phyloP scores from a whole-genome alignment of 169 alveolate genomes.

The Plasmodium gaboni region DNA sequence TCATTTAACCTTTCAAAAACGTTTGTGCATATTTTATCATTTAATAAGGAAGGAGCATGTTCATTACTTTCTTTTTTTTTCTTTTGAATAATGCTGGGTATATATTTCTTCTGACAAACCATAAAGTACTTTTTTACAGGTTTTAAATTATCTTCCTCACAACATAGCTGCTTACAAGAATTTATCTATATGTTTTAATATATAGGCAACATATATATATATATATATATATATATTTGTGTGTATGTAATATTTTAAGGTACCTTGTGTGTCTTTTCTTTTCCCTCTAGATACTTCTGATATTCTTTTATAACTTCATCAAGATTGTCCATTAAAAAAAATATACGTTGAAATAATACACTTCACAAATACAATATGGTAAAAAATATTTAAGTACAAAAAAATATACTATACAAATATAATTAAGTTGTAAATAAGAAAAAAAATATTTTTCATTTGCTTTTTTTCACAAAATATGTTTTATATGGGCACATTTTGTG shows the following conservation, averaged over 20 bases:
- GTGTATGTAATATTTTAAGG: too few species aligned
- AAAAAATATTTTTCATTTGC: too few species aligned
- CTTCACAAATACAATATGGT: too few species aligned
- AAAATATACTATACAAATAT: too few species aligned
- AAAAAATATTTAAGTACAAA: too few species aligned
- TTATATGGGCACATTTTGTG: too few species aligned
- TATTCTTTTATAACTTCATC: background rate
- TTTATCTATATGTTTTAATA: too few species aligned
- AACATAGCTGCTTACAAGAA: too few species aligned
- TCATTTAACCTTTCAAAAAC: conserved; percentile 90
- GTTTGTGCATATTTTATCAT: conserved; percentile 22
- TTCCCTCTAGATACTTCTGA: background rate
- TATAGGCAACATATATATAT: too few species aligned
- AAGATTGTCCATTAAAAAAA: background rate
- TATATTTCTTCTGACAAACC: background rate
- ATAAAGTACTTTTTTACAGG: conserved; percentile 16
- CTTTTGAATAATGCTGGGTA: conserved; percentile 20
- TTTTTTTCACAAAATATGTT: too few species aligned
- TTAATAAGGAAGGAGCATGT: conserved; percentile 6
- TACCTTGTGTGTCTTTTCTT: background rate
- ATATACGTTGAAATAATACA: background rate
- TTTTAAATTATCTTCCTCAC: conserved; percentile 15
- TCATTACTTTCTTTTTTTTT: background rate
- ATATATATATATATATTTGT: too few species aligned
- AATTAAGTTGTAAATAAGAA: too few species aligned